Conservation (phyloP, 1,284 basidiomycete species). For the Tetrapyrgos nigripes region DNA sequence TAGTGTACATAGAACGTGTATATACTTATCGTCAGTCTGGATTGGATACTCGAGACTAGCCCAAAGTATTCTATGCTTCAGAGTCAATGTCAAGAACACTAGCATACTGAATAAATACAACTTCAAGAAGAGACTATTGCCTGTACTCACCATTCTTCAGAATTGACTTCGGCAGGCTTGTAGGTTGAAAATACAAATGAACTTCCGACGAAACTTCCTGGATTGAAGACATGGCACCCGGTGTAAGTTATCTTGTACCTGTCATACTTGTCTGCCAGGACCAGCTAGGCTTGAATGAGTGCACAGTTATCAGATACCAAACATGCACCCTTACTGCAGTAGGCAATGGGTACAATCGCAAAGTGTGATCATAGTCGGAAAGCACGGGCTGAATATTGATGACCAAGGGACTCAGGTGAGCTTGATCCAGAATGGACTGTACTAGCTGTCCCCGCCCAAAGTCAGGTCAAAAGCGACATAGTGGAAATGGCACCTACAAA, state of each 20-base stretch:
- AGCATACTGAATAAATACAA: conserved; percentile 1
- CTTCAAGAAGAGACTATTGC: neutral
- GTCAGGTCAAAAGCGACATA: neutral
- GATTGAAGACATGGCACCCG: conserved; percentile 98
- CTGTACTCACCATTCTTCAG: conserved; percentile 72
- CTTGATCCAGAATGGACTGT: conserved; percentile 92
- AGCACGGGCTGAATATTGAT: conserved; percentile 86
- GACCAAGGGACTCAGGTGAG: conserved; percentile 88
- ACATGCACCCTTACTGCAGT: conserved; percentile 71
- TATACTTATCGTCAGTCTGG: too few species aligned
- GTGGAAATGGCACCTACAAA: conserved; percentile 63
- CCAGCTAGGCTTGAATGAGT: conserved; percentile 57
- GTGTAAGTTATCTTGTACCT: conserved; percentile 97
- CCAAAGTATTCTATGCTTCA: conserved; percentile 14
- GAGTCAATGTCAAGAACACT: conserved; percentile 44
- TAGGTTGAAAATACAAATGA: conserved; percentile 89
- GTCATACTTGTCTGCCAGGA: conserved; percentile 98
- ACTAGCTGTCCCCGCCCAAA: conserved; percentile 75
- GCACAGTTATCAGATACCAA: conserved; percentile 10
- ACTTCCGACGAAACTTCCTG: conserved; percentile 86
- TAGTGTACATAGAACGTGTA: too few species aligned
- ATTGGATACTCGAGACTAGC: too few species aligned
- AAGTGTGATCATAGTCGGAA: conserved; percentile 91
- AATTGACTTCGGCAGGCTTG: conserved; percentile 77
- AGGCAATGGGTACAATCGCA: conserved; percentile 95